phyloP scores from a whole-genome alignment of 768 basidiomycete species.

The Boletus bicolor region DNA sequence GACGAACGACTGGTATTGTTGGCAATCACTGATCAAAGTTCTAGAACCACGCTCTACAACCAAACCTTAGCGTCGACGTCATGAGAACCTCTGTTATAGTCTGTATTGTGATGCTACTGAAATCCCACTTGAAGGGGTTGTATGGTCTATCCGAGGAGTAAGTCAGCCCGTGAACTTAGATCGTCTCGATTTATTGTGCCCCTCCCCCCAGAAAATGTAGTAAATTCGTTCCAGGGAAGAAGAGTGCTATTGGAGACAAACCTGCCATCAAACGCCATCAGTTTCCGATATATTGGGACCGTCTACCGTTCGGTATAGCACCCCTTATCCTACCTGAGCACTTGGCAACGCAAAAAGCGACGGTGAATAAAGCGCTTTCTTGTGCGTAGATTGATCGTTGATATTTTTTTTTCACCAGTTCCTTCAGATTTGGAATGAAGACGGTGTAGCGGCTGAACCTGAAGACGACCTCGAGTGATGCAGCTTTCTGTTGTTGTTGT shows the following conservation, averaged over 20 bases:
- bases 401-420: slow-evolving; percentile 43
- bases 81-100: slow-evolving; percentile 73
- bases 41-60: slow-evolving; percentile 2
- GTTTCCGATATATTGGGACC: slow-evolving; percentile 65
- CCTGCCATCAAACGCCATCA: slow-evolving; percentile 63
- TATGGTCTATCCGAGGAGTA: slow-evolving; percentile 93
- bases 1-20: background rate
- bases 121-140: slow-evolving; percentile 75
- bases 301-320: slow-evolving; percentile 62
- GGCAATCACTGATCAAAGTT: background rate
- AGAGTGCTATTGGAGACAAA: slow-evolving; percentile 85
- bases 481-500: background rate
- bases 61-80: slow-evolving; percentile 25
- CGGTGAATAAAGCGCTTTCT: slow-evolving; percentile 45
- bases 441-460: slow-evolving; percentile 67
- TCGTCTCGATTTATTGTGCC: background rate
- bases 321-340: slow-evolving; percentile 65
- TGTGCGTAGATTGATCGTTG: background rate
- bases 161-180: slow-evolving; percentile 26
- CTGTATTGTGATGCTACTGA: slow-evolving; percentile 84
- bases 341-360: slow-evolving; percentile 54
- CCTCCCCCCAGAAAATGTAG: slow-evolving; percentile 71
- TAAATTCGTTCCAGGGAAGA: slow-evolving; percentile 86
- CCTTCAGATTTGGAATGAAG: slow-evolving; percentile 78
- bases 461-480: slow-evolving; percentile 43